Evolutionary conservation across 225 moss, liverwort and hornwort species (phyloP).

Genomic region (Anthoceros angustus): DNA sequence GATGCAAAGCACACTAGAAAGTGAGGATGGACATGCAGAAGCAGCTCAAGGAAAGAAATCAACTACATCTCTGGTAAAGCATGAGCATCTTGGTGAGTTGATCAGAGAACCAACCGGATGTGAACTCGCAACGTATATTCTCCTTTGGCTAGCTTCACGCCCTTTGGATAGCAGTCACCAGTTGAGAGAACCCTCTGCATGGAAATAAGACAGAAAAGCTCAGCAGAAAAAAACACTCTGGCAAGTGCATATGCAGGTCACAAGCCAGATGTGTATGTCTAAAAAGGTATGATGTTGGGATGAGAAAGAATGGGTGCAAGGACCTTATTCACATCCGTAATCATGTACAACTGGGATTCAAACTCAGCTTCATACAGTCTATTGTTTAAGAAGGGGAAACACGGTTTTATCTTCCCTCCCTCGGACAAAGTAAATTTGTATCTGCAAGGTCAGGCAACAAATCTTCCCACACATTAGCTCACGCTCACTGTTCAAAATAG

Average conservation of each 20-base stretch:
- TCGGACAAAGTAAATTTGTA: constrained; percentile 84
- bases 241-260: neutral
- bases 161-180: constrained; percentile 75
- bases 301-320: neutral
- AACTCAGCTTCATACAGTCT: constrained; percentile 93
- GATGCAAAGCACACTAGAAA: neutral
- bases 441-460: constrained; percentile 19
- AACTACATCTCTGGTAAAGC: neutral
- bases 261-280: neutral
- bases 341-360: constrained; percentile 90
- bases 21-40: neutral
- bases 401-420: constrained; percentile 70
- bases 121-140: constrained; percentile 61
- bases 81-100: neutral
- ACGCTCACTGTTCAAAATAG: neutral
- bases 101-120: constrained; percentile 35
- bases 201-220: constrained; percentile 5
- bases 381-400: constrained; percentile 61
- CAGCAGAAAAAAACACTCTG: neutral
- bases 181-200: constrained; percentile 55
- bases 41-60: neutral
- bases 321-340: constrained; percentile 88
- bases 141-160: constrained; percentile 69
- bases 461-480: neutral
- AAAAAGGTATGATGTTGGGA: too few species aligned